Evolutionary conservation across 139 green algal species (phyloP), one percentile per base, ranked within the genome.

Genomic region (Auxenochlorella pyrenoidosa): DNA sequence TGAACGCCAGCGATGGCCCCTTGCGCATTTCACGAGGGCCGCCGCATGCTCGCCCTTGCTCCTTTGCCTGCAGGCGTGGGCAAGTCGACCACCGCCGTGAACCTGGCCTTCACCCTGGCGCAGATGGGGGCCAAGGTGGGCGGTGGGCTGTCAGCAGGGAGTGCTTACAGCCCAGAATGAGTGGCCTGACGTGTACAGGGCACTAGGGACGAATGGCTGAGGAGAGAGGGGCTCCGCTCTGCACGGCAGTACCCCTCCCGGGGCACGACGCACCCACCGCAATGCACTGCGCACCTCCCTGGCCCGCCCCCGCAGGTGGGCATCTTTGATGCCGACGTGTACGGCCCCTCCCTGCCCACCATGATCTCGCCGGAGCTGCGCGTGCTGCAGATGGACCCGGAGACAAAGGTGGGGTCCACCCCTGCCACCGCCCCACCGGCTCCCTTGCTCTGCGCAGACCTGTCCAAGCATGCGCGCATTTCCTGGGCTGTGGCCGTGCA

Each of bases 321-420:
- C 84, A 98, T 99, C 71, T 98, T 99, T 83, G 98, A 99, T 81
- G 98, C 98, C 13, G 98, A 99, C 90, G 94, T 99, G 47, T 99
- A 99, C 88, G 98, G 98, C 38, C 98, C 98, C 82, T 96, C 90
- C 86, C 92, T 99, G 84, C 98, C 98, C 12, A 98, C 96, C 38
- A 99, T 99, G 98, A 94, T 99, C 47, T 94, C 87, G 44, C 97
- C 97, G 0, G 94, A 97, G 75, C 85, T 93, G 24, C 85, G 90
- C 21, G 95, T 98, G 51, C 81, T 95, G 51, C 84, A 95, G 65
- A 98, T 98, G 96, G 87, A 97, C 90, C 90, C 92, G 22, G 95
- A 96, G 24, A 97, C 95, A 34, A 91, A 89, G 65, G 82, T 85
- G 68, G 60, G 41, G 44, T 15, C 43, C 40, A 34, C 26, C 10